Conservation (phyloP, 176 grass and related monocot species). For the Rhynchospora breviuscula region DNA sequence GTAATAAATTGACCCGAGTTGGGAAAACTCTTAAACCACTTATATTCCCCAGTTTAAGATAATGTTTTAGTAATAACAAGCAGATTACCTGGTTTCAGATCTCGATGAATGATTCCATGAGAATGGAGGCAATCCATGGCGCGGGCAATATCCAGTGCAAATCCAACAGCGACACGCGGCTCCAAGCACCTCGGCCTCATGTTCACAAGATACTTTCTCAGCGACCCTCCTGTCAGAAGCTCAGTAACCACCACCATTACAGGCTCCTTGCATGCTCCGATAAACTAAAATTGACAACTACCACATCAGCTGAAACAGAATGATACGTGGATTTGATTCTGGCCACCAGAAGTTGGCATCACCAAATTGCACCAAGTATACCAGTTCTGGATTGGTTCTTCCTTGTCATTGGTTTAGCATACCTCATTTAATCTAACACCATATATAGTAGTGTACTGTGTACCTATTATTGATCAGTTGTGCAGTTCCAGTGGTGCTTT, state of each 20-base stretch:
- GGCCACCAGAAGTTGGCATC: not conserved
- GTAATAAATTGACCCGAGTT: not conserved
- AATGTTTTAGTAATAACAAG: not conserved
- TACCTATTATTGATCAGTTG: not conserved
- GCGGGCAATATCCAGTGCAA: slow-evolving; percentile 77
- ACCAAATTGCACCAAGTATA: not conserved
- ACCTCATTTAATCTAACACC: not conserved
- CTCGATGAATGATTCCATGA: slow-evolving; percentile 98
- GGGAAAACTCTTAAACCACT: not conserved
- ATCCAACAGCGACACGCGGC: slow-evolving; percentile 61
- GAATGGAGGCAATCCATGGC: slow-evolving; percentile 98
- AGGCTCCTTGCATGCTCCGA: slow-evolving; percentile 84
- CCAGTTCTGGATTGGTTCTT: not conserved
- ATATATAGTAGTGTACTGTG: not conserved
- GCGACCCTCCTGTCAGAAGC: slow-evolving; percentile 76
- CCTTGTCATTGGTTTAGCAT: not conserved
- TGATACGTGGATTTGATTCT: not conserved
- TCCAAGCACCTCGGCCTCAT: slow-evolving; percentile 81
- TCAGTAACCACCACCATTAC: slow-evolving; percentile 95
- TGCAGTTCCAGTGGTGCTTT: not conserved
- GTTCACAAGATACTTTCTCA: slow-evolving; percentile 71
- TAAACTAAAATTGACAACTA: slow-evolving; percentile 50
- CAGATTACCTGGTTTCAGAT: slow-evolving; percentile 83
- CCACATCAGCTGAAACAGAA: not conserved
- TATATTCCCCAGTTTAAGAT: not conserved